Conservation (phyloP, 768 basidiomycete genomes). For the Termitomyces sp. region DNA sequence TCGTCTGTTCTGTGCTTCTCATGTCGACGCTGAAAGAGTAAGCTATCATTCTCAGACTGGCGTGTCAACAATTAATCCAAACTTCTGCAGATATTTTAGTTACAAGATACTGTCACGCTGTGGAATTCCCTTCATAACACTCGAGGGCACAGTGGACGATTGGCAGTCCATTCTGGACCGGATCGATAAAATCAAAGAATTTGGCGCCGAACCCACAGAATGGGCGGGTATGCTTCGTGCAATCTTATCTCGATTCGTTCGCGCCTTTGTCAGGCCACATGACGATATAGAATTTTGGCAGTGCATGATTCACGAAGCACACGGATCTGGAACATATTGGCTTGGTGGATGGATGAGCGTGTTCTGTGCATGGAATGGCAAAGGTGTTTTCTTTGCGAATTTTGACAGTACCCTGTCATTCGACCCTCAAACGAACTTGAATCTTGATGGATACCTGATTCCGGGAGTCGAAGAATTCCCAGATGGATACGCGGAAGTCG, state of each 20-base stretch:
- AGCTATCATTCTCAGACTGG: neutral
- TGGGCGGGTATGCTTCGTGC: conserved; percentile 18
- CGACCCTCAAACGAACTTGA: neutral
- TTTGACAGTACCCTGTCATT: neutral
- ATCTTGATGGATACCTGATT: neutral
- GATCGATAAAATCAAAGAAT: conserved; percentile 16
- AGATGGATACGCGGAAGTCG: conserved; percentile 7
- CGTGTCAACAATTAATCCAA: neutral
- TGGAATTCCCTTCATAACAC: conserved; percentile 19
- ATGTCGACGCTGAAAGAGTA: conserved; percentile 5
- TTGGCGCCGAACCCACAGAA: conserved; percentile 16
- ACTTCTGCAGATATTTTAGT: conserved; percentile 11
- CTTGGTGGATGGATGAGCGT: conserved; percentile 8
- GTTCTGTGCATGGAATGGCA: conserved; percentile 8
- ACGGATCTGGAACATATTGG: neutral
- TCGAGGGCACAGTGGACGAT: conserved; percentile 17
- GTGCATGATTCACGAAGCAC: conserved; percentile 1
- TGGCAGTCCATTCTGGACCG: conserved; percentile 17
- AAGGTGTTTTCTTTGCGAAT: neutral
- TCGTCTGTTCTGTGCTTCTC: conserved; percentile 6
- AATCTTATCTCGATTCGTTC: conserved; percentile 15
- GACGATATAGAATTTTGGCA: conserved; percentile 7
- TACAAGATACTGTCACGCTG: conserved; percentile 10
- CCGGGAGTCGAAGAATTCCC: neutral
- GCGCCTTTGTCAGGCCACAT: conserved; percentile 12